These are phyloP conservation scores for Chaetoceros tenuissimus DNA, from an alignment of 108 stramenopile genomes.

Conservation along the genomic window DNA sequence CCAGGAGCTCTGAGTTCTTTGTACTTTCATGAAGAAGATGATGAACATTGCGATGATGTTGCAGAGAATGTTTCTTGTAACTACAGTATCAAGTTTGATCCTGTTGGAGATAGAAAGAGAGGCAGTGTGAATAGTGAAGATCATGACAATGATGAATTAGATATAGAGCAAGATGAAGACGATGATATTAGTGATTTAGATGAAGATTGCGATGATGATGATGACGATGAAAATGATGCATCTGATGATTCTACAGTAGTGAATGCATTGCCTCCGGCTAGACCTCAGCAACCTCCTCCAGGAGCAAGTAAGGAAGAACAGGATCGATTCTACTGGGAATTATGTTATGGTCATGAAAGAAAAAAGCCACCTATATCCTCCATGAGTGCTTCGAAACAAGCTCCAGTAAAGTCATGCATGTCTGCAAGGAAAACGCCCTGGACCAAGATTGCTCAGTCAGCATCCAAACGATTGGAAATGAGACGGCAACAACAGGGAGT, in stretches of 20 bases:
- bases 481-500: neutral
- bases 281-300: constrained; percentile 7
- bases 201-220: neutral
- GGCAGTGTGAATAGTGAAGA: neutral
- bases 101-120: too few relatives aligned
- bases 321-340: constrained; percentile 32
- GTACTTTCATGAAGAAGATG: neutral
- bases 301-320: constrained; percentile 23
- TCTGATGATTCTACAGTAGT: neutral
- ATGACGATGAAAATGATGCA: neutral
- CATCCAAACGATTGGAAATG: neutral
- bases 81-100: neutral
- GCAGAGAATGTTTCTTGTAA: too few relatives aligned
- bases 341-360: constrained; percentile 18
- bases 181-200: neutral
- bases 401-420: neutral
- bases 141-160: neutral
- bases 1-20: neutral
- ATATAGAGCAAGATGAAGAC: neutral
- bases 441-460: neutral
- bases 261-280: neutral
- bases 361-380: neutral
- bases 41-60: neutral
- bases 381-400: neutral
- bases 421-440: neutral